A percentile compares a stretch with the other conserved stretches of the same genome.
phyloP scores from a whole-genome alignment of 2,329 filamentous ascomycete species.

The Claviceps pusilla region DNA sequence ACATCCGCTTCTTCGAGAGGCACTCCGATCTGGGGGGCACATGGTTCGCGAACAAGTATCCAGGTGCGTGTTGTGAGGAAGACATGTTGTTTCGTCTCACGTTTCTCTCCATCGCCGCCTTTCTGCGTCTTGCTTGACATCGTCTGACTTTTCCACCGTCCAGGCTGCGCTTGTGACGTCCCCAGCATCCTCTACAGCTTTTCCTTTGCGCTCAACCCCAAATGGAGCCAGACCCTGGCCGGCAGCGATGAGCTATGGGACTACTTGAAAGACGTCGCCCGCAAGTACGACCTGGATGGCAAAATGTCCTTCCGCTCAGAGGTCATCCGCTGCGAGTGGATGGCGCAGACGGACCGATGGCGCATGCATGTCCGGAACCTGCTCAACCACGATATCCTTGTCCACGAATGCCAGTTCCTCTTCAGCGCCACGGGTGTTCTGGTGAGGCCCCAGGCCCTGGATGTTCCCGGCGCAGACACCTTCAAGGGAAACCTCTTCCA shows the following conservation, averaged over 20 bases:
- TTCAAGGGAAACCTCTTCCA: constrained; percentile 35
- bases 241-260: constrained; percentile 38
- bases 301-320: constrained; percentile 25
- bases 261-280: constrained; percentile 40
- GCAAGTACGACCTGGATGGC: constrained; percentile 24
- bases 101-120: too few relatives aligned
- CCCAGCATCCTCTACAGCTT: constrained; percentile 46
- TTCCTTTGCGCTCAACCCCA: constrained; percentile 43
- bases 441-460: constrained; percentile 18
- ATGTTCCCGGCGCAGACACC: constrained; percentile 32
- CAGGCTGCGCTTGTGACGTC: constrained; percentile 37
- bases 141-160: not conserved
- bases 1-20: constrained; percentile 46
- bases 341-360: constrained; percentile 21
- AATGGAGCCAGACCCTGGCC: constrained; percentile 45
- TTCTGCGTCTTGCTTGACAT: not conserved
- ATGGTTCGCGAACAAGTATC: constrained; percentile 50
- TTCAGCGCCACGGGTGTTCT: constrained; percentile 22
- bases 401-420: constrained; percentile 26
- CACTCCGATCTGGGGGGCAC: constrained; percentile 45
- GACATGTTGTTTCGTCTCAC: too few relatives aligned
- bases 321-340: constrained; percentile 25
- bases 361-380: constrained; percentile 15
- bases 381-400: constrained; percentile 9
- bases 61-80: constrained; percentile 19